Evolutionary conservation across 2,329 filamentous ascomycete genomes (phyloP).

Genomic region (Herpotrichia juniperi): DNA sequence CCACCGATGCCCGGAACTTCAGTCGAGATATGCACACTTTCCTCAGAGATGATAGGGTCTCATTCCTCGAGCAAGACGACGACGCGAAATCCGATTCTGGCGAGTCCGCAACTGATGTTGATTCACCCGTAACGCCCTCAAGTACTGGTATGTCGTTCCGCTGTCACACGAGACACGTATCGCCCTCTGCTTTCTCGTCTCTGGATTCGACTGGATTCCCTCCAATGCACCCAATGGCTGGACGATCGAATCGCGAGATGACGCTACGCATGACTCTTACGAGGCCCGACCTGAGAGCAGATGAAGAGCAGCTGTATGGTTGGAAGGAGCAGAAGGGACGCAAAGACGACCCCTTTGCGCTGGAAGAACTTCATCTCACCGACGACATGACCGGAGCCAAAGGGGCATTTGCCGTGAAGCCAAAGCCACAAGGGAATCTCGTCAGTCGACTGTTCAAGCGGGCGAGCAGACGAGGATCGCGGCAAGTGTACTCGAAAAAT

Average conservation of each 20-base stretch:
- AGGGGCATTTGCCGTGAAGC: slow-evolving; percentile 53
- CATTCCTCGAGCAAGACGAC: slow-evolving; percentile 45
- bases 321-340: slow-evolving; percentile 58
- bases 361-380: slow-evolving; percentile 58
- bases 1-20: slow-evolving; percentile 46
- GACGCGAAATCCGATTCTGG: slow-evolving; percentile 40
- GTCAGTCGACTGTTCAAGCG: slow-evolving; percentile 45
- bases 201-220: slow-evolving; percentile 33
- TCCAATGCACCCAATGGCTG: slow-evolving; percentile 26
- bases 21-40: slow-evolving; percentile 64
- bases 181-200: slow-evolving; percentile 39
- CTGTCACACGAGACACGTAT: slow-evolving; percentile 34
- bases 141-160: slow-evolving; percentile 42
- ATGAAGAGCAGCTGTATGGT: slow-evolving; percentile 74
- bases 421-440: slow-evolving; percentile 39
- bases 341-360: slow-evolving; percentile 60
- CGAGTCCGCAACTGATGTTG: slow-evolving; percentile 40
- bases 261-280: slow-evolving; percentile 96
- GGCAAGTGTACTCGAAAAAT: background rate
- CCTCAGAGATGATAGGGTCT: slow-evolving; percentile 61
- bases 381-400: slow-evolving; percentile 55
- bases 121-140: slow-evolving; percentile 45
- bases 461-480: slow-evolving; percentile 36
- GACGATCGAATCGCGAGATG: slow-evolving; percentile 75
- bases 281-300: slow-evolving; percentile 79